Evolutionary conservation across 176 grass and related monocot species (phyloP), one percentile per base, ranked within the genome.

Genomic region (Phragmites australis): DNA sequence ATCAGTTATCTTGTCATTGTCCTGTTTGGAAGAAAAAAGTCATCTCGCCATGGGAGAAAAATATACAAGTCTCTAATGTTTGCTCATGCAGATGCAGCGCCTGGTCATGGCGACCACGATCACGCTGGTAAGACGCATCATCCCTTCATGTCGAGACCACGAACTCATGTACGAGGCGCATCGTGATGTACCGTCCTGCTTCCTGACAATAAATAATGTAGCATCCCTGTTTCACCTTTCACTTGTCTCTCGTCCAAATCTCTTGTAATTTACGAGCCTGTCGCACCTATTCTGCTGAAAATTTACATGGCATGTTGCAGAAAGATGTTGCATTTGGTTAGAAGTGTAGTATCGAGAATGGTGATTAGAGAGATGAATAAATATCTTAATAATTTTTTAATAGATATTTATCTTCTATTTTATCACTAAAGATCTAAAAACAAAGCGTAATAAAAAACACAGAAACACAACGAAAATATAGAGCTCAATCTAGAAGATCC

Each of bases 91-190:
- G 50, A 71, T 25, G 49, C 50, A 21, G 16, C 27, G 27, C 27
- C 50, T 49, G 40, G 74, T 81, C 70, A 50, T 75, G 70, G 47
- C 30, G 42, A 67, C 59, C 84, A 81, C 77, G 59, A 74, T 74
- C 40, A 14, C 61, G 8, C 4, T 44, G 25, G 67, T 15, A 39
- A 46, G 23, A 67, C 43, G 66, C 65, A 27, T 26, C 18, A 44
- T 41, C 43, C 70, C 74, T 41, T 46, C 61, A 40, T 44, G 85
- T 61, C 64, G 43, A 69, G 34, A 42, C 62, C 51, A 73, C n/a
- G 48, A 84, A 57, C 68, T 80, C 49, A 41, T 68, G 42, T 68
- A 48, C 78, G 51, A 6, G 40, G 59, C 52, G 31, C 78, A 69
- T 53, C 72, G 69, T 16, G 47, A 50, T 84, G 75, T 27, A 59